phyloP scores from a whole-genome alignment of 371 early-diverging fungal genomes.

The Mucor circinelloides region DNA sequence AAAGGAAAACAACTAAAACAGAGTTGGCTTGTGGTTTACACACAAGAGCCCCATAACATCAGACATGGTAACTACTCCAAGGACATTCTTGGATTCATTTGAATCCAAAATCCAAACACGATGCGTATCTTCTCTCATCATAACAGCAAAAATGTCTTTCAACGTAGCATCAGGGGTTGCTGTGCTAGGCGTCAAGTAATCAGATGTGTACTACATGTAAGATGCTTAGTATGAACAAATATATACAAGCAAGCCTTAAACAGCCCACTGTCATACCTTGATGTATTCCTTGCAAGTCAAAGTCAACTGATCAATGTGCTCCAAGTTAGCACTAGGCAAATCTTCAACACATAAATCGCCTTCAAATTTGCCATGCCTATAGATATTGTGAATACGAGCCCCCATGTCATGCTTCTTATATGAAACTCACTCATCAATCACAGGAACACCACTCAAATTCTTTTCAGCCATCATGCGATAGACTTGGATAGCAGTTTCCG shows the following conservation, averaged over 20 bases:
- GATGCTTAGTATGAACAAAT: neutral
- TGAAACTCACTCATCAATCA: slow-evolving; percentile 40
- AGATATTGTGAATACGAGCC: neutral
- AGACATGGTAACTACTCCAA: slow-evolving; percentile 59
- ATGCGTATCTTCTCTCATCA: slow-evolving; percentile 50
- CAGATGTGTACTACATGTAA: slow-evolving; percentile 10
- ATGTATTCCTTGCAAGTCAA: slow-evolving; percentile 53
- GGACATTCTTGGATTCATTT: slow-evolving; percentile 28
- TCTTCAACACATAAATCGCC: slow-evolving; percentile 55
- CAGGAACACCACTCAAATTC: slow-evolving; percentile 51
- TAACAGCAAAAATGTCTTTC: slow-evolving; percentile 31
- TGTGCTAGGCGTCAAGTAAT: slow-evolving; percentile 28
- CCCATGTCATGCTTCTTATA: neutral
- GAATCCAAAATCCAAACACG: slow-evolving; percentile 59
- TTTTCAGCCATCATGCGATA: slow-evolving; percentile 53
- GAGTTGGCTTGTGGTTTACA: slow-evolving; percentile 12
- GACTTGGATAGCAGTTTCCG: slow-evolving; percentile 42
- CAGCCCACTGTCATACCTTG: slow-evolving; percentile 23
- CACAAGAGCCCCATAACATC: slow-evolving; percentile 50
- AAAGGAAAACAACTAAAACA: slow-evolving; percentile 12
- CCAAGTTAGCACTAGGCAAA: slow-evolving; percentile 49
- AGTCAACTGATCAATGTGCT: slow-evolving; percentile 38
- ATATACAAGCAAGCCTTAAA: neutral
- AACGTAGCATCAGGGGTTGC: slow-evolving; percentile 37
- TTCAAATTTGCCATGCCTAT: slow-evolving; percentile 35